Conservation (phyloP, 495 filamentous ascomycete genomes). For the Trichoderma parareesei region DNA sequence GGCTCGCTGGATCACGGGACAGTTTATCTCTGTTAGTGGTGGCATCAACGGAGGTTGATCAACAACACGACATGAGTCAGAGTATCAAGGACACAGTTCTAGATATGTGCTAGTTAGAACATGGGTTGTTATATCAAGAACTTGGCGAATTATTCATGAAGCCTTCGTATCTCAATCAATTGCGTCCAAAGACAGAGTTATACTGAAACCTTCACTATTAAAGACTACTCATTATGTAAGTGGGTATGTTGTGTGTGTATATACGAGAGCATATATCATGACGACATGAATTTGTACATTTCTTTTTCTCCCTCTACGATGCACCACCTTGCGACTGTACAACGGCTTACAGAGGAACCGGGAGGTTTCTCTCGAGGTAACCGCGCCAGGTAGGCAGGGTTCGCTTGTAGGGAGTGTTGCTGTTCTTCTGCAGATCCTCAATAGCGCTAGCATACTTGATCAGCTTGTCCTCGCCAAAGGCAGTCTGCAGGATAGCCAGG, state of each 20-base stretch:
- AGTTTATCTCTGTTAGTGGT: conserved; percentile 39
- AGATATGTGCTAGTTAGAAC: neutral
- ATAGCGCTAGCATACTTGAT: conserved; percentile 61
- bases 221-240: neutral
- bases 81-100: neutral
- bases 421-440: conserved; percentile 42
- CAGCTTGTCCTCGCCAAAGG: conserved; percentile 53
- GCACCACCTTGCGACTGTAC: neutral
- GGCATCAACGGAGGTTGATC: conserved; percentile 20
- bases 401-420: conserved; percentile 15
- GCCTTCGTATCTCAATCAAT: no score
- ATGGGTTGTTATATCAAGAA: no score
- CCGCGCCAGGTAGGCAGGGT: conserved; percentile 18
- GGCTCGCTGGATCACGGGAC: conserved; percentile 43
- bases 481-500: conserved; percentile 56
- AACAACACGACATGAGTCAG: neutral
- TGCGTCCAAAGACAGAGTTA: neutral
- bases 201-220: neutral
- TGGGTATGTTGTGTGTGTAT: neutral
- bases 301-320: neutral
- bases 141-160: no score
- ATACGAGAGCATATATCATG: neutral
- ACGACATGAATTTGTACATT: neutral
- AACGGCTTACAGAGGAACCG: conserved; percentile 9
- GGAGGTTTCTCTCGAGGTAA: conserved; percentile 18